Base-by-base conservation (phyloP, 2,329 filamentous ascomycete genomes). In the Myriosclerotinia scirpicola region DNA sequence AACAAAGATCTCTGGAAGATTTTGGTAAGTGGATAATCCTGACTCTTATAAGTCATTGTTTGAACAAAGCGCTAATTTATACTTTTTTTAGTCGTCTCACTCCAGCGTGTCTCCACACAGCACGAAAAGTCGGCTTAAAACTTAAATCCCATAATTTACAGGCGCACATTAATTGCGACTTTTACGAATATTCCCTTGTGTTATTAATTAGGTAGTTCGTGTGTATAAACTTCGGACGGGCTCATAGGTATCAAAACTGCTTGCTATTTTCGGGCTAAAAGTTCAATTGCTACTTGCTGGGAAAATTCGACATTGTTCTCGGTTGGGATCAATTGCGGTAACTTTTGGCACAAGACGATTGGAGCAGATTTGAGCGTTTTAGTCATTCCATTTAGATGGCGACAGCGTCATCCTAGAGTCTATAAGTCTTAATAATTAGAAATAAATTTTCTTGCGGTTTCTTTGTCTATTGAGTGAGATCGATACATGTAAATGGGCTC, bases 41-140 rank as follows among this genome's bases (percentile, higher is more conserved):
- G 67, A 56, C 9, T n/a, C 26, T 17, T 38, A 17, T 38, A 30
- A 54, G 50, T 48, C 12, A 38, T 64, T 26, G 69, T 9, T 52
- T 34, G 52, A 54, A 22, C 59, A 22, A 63, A 42, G 66, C 66
- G 73, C 85, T 90, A 85, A 90, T 78, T 65, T 68, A 65, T 40
- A 40, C 58, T 73, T 74, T 77, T 34, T 68, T 70, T 75, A 92
- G 91, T 95, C 78, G 91, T 96, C 77, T 93, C 90, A 69, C 85
- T 96, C 78, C 91, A 96, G 83, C 90, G 92, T 80, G 91, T 95
- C 72, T 94, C 92, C 65, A 95, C 90, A 69, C 91, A 95, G 81
- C 92, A 96, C 83, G 92, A 96, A 84, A 94, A 93, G 85, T 90
- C 87, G 73, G 83, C 87, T 80, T 93, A 90, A 80, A 64, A 53